These are phyloP conservation scores for Scedosporium dehoogii DNA, from an alignment of 2,329 filamentous ascomycete genomes.

Conservation along the genomic window DNA sequence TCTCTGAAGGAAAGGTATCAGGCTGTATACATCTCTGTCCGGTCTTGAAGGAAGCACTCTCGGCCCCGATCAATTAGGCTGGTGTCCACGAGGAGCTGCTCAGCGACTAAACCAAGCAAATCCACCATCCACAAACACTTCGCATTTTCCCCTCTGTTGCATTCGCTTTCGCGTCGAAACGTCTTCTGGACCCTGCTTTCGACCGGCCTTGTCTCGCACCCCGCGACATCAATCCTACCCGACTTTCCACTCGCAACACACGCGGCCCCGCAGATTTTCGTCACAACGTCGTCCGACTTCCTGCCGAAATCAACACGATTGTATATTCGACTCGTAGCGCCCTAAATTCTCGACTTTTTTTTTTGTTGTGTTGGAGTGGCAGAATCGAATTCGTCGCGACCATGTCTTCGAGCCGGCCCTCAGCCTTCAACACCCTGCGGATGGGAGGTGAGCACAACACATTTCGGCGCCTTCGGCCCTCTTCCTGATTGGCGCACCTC, in stretches of 20 bases:
- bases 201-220: neutral
- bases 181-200: neutral
- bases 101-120: neutral
- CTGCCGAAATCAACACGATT: neutral
- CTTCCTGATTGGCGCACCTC: slow-evolving; percentile 2
- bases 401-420: slow-evolving; percentile 88
- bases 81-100: neutral
- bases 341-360: neutral
- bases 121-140: neutral
- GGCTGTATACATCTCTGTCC: neutral
- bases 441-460: slow-evolving; percentile 76
- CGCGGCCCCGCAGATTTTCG: neutral
- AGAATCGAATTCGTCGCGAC: neutral
- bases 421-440: slow-evolving; percentile 76
- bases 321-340: neutral
- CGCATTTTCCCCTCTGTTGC: neutral
- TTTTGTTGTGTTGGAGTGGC: neutral
- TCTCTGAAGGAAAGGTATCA: neutral
- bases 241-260: neutral
- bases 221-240: neutral
- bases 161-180: neutral
- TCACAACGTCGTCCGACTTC: neutral
- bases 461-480: slow-evolving; percentile 8
- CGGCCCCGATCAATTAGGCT: neutral
- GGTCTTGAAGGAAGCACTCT: neutral